Evolutionary conservation across 1,284 basidiomycete species (phyloP).

Genomic region (Irpex lacteus): DNA sequence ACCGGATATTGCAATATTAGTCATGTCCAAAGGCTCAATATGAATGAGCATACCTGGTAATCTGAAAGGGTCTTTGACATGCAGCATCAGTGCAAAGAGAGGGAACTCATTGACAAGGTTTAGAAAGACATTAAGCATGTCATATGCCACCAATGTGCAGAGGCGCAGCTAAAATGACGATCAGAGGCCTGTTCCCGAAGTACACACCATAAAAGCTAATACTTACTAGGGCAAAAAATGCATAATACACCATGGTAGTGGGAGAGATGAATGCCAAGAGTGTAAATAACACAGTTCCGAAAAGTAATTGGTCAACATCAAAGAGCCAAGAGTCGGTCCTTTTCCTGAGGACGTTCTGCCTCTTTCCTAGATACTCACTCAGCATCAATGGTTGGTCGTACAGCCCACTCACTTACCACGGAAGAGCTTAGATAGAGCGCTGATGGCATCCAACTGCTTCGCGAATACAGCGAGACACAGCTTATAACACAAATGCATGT

Average conservation of each 20-base stretch:
- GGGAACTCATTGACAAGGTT: slow-evolving; percentile 90
- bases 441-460: slow-evolving; percentile 58
- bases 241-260: slow-evolving; percentile 85
- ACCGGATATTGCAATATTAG: not conserved
- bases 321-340: slow-evolving; percentile 89
- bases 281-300: slow-evolving; percentile 95
- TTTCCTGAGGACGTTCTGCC: slow-evolving; percentile 79
- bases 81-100: slow-evolving; percentile 83
- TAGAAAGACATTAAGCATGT: slow-evolving; percentile 59
- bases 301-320: slow-evolving; percentile 89
- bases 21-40: not conserved
- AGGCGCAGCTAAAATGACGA: slow-evolving; percentile 53
- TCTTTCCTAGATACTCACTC: slow-evolving; percentile 58
- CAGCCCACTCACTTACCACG: slow-evolving; percentile 54
- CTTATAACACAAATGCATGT: slow-evolving; percentile 73
- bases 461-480: slow-evolving; percentile 65
- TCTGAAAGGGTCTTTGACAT: slow-evolving; percentile 83
- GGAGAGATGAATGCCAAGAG: slow-evolving; percentile 89
- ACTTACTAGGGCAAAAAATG: slow-evolving; percentile 75
- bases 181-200: not conserved
- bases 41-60: slow-evolving; percentile 63
- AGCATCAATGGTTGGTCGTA: not conserved
- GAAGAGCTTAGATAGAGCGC: slow-evolving; percentile 91
- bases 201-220: not conserved
- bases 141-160: slow-evolving; percentile 56